Evolutionary conservation across 805 yeast species (phyloP).

Genomic region (Suhomyces xylopsoci): DNA sequence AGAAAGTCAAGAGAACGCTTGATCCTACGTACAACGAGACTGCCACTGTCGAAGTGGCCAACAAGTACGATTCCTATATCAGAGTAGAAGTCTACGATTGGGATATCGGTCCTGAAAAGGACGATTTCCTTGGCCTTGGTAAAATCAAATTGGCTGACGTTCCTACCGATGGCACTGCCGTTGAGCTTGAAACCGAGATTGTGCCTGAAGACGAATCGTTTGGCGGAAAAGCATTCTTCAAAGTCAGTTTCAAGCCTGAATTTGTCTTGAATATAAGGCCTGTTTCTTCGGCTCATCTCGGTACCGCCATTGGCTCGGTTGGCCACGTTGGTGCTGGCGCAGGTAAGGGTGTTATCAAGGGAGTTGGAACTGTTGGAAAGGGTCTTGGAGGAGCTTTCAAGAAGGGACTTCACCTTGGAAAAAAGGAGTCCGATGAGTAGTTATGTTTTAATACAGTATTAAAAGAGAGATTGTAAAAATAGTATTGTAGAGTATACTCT

Average conservation of each 20-base stretch:
- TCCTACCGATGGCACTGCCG: slow-evolving; percentile 39
- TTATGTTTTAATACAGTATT: not conserved
- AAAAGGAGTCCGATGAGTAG: not conserved
- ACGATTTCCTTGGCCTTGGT: slow-evolving; percentile 77
- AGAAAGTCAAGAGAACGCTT: slow-evolving; percentile 79
- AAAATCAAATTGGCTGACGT: slow-evolving; percentile 55
- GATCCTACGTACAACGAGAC: slow-evolving; percentile 88
- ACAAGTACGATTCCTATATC: slow-evolving; percentile 60
- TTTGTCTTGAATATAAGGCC: slow-evolving; percentile 52
- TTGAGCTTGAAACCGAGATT: slow-evolving; percentile 46
- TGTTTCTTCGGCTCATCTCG: slow-evolving; percentile 29
- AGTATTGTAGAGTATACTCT: too few species aligned
- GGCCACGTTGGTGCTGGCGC: slow-evolving; percentile 22
- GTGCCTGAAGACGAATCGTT: slow-evolving; percentile 47
- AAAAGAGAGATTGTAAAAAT: too few species aligned
- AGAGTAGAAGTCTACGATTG: slow-evolving; percentile 71
- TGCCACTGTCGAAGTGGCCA: slow-evolving; percentile 51
- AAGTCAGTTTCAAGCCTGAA: slow-evolving; percentile 65
- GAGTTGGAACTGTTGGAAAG: slow-evolving; percentile 42
- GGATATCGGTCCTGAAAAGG: slow-evolving; percentile 88
- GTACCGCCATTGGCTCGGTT: slow-evolving; percentile 45
- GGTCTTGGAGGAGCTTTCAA: slow-evolving; percentile 38
- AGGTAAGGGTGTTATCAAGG: slow-evolving; percentile 22
- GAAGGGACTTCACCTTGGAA: slow-evolving; percentile 36
- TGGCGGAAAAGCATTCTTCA: slow-evolving; percentile 64